Percentiles rank a stretch among this genome's conserved stretches.
phyloP scores from a whole-genome alignment of 148 eudicot genomes.

The Polygonum maritimum region DNA sequence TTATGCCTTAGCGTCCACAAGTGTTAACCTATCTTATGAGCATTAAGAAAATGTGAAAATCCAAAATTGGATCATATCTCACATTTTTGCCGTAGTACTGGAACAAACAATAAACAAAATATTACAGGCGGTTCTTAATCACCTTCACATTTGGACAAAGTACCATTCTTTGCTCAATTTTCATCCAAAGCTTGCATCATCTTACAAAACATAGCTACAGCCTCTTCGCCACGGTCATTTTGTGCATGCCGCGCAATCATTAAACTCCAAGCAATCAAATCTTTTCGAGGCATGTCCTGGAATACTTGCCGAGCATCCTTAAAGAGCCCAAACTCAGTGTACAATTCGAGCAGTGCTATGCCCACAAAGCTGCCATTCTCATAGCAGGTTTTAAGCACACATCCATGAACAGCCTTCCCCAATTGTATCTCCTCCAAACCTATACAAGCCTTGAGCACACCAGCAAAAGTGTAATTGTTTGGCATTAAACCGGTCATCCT shows the following conservation, averaged over 20 bases:
- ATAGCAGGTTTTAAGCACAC: slow-evolving; percentile 49
- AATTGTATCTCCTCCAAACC: slow-evolving; percentile 39
- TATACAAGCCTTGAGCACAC: slow-evolving; percentile 68
- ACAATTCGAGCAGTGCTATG: slow-evolving; percentile 64
- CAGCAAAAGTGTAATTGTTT: slow-evolving; percentile 60
- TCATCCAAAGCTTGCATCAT: slow-evolving; percentile 65
- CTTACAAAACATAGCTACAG: slow-evolving; percentile 42
- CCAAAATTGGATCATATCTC: too few species aligned
- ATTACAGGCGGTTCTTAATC: too few species aligned
- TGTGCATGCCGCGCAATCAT: slow-evolving; percentile 82
- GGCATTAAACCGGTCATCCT: slow-evolving; percentile 51
- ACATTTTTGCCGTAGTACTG: too few species aligned
- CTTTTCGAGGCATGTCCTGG: slow-evolving; percentile 52
- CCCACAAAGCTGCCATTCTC: slow-evolving; percentile 58
- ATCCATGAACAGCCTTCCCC: slow-evolving; percentile 52
- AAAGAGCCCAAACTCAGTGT: slow-evolving; percentile 50
- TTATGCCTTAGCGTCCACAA: not conserved
- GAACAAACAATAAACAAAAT: too few species aligned
- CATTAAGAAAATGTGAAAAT: too few species aligned
- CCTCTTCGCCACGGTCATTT: slow-evolving; percentile 45
- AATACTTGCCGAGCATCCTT: slow-evolving; percentile 51
- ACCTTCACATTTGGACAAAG: too few species aligned
- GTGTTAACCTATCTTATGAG: too few species aligned
- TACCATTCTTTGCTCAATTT: too few species aligned
- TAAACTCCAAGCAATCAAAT: slow-evolving; percentile 80